Evolutionary conservation across 176 grass and related monocot genomes (phyloP).

Genomic region (Phyllostachys edulis): DNA sequence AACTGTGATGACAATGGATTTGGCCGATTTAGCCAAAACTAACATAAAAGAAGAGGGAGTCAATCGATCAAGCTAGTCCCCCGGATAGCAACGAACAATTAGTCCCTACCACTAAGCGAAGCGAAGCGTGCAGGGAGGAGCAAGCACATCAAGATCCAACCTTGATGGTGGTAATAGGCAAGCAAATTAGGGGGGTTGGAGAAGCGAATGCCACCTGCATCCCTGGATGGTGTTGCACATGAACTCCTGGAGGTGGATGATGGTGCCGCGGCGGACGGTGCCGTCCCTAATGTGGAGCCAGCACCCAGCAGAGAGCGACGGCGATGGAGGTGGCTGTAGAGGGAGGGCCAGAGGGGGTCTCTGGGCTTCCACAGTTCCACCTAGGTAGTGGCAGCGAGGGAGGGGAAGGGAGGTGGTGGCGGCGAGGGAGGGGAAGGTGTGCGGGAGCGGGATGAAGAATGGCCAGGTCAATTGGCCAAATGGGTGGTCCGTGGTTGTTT

Average conservation of each 20-base stretch:
- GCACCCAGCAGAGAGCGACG: no score
- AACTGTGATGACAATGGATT: neutral
- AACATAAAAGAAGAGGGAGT: neutral
- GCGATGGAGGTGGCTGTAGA: no score
- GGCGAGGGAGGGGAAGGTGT: no score
- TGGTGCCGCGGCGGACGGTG: slow-evolving; percentile 31
- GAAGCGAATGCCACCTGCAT: slow-evolving; percentile 42
- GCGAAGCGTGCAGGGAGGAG: neutral
- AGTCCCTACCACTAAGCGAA: neutral
- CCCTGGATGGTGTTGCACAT: slow-evolving; percentile 80
- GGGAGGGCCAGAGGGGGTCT: no score
- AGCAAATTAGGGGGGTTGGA: neutral
- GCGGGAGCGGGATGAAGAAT: no score
- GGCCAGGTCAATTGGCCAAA: no score
- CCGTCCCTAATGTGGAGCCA: slow-evolving; percentile 24
- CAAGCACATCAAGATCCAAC: neutral
- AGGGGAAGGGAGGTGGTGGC: no score
- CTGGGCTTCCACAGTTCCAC: no score
- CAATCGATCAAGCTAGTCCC: neutral
- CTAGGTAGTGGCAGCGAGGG: no score
- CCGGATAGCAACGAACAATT: neutral
- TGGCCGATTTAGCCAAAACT: neutral
- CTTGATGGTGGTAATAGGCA: neutral
- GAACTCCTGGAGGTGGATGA: slow-evolving; percentile 73
- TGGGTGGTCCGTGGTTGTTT: no score